Base-by-base conservation (phyloP, 441 rosid species). In the Gossypium davidsonii region DNA sequence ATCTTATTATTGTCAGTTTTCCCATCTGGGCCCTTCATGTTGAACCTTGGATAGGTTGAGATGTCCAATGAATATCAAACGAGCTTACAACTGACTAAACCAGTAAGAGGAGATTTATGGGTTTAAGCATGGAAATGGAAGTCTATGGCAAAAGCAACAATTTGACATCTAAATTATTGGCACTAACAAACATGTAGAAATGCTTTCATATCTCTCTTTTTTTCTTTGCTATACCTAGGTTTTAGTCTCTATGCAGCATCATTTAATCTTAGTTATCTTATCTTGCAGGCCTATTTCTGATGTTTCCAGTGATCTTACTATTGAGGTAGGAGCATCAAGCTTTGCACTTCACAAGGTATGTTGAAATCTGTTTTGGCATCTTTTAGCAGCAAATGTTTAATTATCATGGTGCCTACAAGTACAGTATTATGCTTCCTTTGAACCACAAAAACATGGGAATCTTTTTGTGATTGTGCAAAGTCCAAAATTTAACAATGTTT, bases 241-340 rank as follows among this genome's bases (percentile, higher is more conserved):
- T 67, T 21, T 52, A 56, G 49, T 72, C 65, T 52, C 59, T 71
- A 23, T 73, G 60, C 42, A 25, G 74, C 61, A 58, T 67, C 53
- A 68, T 39, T 66, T 77, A 28, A 74, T 76, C 34, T 37, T 74
- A 69, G 68, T 62, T 74, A 42, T 44, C 78, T 37, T 73, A 49
- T 82, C 64, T 79, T 75, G 85, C 93, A 92, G 99, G 99, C 98
- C 99, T 39, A 90, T 92, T 71, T 91, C 97, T 1, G 98, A 94
- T 61, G 98, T 94, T 66, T 92, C 96, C 15, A 94, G 99, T 73
- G 99, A 94, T 81, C 94, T 94, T 39, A 88, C 86, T 1, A 76
- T 94, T 52, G 94, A 92, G 72, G 90, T 94, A 18, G 98, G 99
- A 83, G 84, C 85, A 42, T 89, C 97, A 2, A 94, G 79, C 85